Base-by-base conservation (phyloP, 768 basidiomycete species). In the Mycena polygramma region DNA sequence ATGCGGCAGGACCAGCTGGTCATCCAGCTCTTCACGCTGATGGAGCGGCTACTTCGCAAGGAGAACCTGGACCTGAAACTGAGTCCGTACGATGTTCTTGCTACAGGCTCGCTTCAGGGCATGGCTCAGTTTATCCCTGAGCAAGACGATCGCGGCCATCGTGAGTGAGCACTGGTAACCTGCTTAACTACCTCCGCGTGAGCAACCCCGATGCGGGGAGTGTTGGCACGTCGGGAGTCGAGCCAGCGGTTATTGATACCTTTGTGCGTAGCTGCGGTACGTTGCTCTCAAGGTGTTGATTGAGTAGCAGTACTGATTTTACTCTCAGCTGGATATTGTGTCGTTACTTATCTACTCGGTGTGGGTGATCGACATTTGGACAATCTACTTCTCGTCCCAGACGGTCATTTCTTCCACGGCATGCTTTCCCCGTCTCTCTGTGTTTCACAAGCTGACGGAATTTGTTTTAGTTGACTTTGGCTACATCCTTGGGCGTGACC, bases 401-500 rank as follows among this genome's bases (percentile, higher is more conserved):
- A 99, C 79, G 98, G 94, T 0, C 96, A 98, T 78, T 98, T 98
- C 87, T 99, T 98, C 84, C 97, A 99, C 79, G 95, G 95, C 93
- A 78, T 63, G 84, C 72, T 8, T 43, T 26, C 39, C 49, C 17
- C 1, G 26, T 15, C 30, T 37, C 22, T 39, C 1, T 13, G 39
- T 20, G 10, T 39, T 9, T 19, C 24, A 0, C 24, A n/a, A 7
- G 35, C 46, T 66, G 1, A 63, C 26, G 19, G 30, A 30, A 30
- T 22, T 2, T 24, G 10, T 46, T n/a, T 26, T 77, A 97, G 98
- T 99, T 71, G 98, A 99, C 78, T 99, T 99, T 77, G 97, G 98
- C 2, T 99, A 98, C 80, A 99, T 99, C 75, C 88, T 99, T 17
- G 98, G 98, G 4, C 92, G 96, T 3, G 98, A 99, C 78, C 98